These are phyloP conservation scores for Santalum album DNA, from an alignment of 164 flowering plant species.

Conservation along the genomic window DNA sequence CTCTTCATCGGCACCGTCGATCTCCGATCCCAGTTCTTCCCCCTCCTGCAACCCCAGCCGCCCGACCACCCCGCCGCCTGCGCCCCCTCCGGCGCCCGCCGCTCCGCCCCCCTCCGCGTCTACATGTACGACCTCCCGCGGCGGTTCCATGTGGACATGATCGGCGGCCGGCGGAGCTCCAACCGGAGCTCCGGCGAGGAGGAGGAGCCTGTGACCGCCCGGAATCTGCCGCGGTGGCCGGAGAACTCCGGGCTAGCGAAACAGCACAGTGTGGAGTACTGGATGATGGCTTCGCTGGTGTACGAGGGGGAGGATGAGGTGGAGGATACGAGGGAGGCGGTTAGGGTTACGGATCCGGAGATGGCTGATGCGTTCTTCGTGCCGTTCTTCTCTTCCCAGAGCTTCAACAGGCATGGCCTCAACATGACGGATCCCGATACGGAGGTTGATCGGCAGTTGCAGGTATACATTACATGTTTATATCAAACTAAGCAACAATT, in stretches of 20 bases:
- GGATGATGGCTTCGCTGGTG: slow-evolving; percentile 83
- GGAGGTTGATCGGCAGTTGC: slow-evolving; percentile 60
- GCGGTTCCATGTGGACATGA: slow-evolving; percentile 68
- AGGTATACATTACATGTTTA: slow-evolving; percentile 26
- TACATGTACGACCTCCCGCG: slow-evolving; percentile 85
- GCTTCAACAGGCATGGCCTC: slow-evolving; percentile 76
- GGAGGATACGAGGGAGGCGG: slow-evolving; percentile 34
- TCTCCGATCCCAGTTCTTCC: slow-evolving; percentile 40
- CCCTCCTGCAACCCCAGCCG: slow-evolving; percentile 16
- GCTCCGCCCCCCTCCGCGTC: slow-evolving; percentile 37
- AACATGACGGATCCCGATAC: slow-evolving; percentile 81
- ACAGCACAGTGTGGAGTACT: slow-evolving; percentile 96
- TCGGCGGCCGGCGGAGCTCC: slow-evolving; percentile 18
- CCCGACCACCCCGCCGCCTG: slow-evolving; percentile 8
- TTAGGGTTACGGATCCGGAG: slow-evolving; percentile 79
- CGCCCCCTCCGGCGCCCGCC: slow-evolving; percentile 33
- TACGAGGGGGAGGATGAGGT: slow-evolving; percentile 19
- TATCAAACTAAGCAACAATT: not conserved
- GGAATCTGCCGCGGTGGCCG: slow-evolving; percentile 61
- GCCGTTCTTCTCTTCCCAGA: slow-evolving; percentile 89
- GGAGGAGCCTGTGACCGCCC: slow-evolving; percentile 25
- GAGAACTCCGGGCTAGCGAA: slow-evolving; percentile 46
- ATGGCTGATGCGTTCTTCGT: slow-evolving; percentile 79
- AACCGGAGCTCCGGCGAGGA: slow-evolving; percentile 6
- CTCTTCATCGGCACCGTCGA: slow-evolving; percentile 40